A percentile compares a stretch with the other conserved stretches of the same genome.
These are phyloP conservation scores for Musa beccarii DNA, from an alignment of 176 grass and related monocot species.

Conservation along the genomic window DNA sequence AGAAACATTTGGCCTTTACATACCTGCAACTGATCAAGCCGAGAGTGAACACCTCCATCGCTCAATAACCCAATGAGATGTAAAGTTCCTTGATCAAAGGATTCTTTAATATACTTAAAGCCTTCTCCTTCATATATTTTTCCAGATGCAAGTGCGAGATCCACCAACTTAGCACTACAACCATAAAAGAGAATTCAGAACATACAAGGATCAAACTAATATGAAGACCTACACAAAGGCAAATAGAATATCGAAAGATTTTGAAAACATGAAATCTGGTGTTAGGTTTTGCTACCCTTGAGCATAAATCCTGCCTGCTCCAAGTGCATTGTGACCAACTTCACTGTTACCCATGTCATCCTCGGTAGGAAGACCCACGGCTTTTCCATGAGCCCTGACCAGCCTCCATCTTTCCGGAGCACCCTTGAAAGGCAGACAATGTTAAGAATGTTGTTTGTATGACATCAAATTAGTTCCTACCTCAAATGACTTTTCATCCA, in stretches of 20 bases:
- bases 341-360: constrained; percentile 99
- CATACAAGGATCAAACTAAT: neutral
- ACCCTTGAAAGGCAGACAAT: constrained; percentile 32
- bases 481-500: neutral
- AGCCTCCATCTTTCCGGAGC: constrained; percentile 88
- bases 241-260: neutral
- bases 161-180: constrained; percentile 79
- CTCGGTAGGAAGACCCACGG: constrained; percentile 81
- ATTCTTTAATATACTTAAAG: constrained; percentile 88
- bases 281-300: constrained; percentile 52
- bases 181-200: constrained; percentile 9
- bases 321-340: constrained; percentile 96
- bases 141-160: constrained; percentile 71
- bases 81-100: constrained; percentile 63
- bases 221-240: too few species aligned
- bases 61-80: constrained; percentile 96
- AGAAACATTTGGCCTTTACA: neutral
- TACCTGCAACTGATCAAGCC: constrained; percentile 95
- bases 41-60: constrained; percentile 95
- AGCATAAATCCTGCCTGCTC: constrained; percentile 82
- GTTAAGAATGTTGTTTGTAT: neutral
- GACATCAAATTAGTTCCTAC: neutral
- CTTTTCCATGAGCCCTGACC: constrained; percentile 93
- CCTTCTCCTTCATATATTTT: constrained; percentile 88
- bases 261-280: neutral